Evolutionary conservation across 306 rosid species (phyloP), one percentile per base, ranked within the genome.

Genomic region (Styphnolobium japonicum): DNA sequence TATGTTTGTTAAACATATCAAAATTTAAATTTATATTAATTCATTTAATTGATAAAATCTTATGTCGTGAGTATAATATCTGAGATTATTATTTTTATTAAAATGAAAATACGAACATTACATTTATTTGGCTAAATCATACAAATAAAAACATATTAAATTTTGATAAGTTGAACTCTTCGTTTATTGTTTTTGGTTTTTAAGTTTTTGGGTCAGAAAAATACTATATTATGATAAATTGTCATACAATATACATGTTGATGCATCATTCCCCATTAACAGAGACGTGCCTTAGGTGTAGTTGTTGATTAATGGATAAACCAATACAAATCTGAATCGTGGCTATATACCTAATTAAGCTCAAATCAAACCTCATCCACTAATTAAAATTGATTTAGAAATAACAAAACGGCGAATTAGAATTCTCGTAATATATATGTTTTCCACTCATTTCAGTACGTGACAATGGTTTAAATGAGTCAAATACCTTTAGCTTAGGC

Each of bases 251-350:
- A 43, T 34, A 73, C 10, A 39, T 40, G 67, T n/a, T 39, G 56
- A 73, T 4, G 70, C 46, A 63, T 75, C 79, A 58, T 58, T 29
- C 69, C 29, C 48, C 79, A 75, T 60, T 43, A 75, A 12, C 40
- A 60, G 78, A 56, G 40, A 73, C 56, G 78, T 57, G 78, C 31
- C 78, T 22, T 73, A 0, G 10, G 19, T 5, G 70, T n/a, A 60
- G 7, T 51, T 71, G 46, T 15, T 16, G 16, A 10, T 60, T 60
- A 43, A 75, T 73, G 78, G 68, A 42, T 75, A 75, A 43, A 60
- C 60, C 16, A 60, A 18, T 45, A 18, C 58, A 14, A 12, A 74
- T 58, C 69, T 42, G 10, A 22, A 6, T 74, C 49, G 37, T 18
- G 36, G 57, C 12, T n/a, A n/a, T 39, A 18, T 56, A 25, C 78